These are phyloP conservation scores for Asterochloris erici DNA, from an alignment of 139 green algal species.

Conservation along the genomic window DNA sequence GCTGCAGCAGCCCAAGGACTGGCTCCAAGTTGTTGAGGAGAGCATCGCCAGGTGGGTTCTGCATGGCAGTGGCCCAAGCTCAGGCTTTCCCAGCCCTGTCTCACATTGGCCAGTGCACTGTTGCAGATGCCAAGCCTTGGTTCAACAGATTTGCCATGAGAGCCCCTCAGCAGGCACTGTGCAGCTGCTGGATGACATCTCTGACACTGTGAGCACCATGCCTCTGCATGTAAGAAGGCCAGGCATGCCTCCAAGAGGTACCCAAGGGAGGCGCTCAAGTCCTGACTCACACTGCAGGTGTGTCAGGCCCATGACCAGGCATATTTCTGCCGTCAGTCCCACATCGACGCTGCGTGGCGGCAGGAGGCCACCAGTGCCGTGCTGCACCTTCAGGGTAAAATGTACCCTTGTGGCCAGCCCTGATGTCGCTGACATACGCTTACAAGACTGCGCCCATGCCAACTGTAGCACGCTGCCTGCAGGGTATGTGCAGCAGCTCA, in stretches of 20 bases:
- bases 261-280: too few relatives aligned
- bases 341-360: not conserved
- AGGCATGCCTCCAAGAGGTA: too few relatives aligned
- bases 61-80: too few relatives aligned
- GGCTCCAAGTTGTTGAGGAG: too few relatives aligned
- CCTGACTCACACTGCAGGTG: not conserved
- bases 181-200: conserved; percentile 33
- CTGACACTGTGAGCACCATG: conserved; percentile 23
- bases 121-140: conserved; percentile 28
- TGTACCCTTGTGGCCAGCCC: too few relatives aligned
- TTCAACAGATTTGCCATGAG: conserved; percentile 13
- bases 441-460: not conserved
- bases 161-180: conserved; percentile 19
- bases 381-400: too few relatives aligned
- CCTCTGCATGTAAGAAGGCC: not conserved
- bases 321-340: not conserved
- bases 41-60: too few relatives aligned
- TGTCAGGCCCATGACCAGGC: not conserved
- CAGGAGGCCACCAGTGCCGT: too few relatives aligned
- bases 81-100: too few relatives aligned
- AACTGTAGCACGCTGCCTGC: too few relatives aligned
- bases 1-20: too few relatives aligned
- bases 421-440: too few relatives aligned
- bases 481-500: not conserved
- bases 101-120: not conserved